These are phyloP conservation scores for Botrytis medusae DNA, from an alignment of 2,329 filamentous ascomycete species.

Conservation along the genomic window DNA sequence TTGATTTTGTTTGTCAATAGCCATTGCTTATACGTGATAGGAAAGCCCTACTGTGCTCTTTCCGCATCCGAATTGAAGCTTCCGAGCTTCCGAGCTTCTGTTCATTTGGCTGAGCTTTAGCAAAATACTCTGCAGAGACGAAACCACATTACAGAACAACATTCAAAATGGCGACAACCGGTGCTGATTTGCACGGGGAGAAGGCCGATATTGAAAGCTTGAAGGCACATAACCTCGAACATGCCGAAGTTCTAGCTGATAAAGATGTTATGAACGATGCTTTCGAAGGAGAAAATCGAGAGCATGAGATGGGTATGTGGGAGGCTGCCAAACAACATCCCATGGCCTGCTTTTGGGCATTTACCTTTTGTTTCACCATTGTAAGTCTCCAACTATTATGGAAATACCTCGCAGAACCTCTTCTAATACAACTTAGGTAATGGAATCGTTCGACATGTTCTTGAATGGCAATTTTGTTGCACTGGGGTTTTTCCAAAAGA, in stretches of 20 bases:
- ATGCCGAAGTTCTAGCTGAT: not conserved
- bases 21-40: not conserved
- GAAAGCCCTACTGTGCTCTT: not conserved
- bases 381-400: constrained; percentile 39
- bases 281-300: constrained; percentile 53
- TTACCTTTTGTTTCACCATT: constrained; percentile 56
- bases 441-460: constrained; percentile 65
- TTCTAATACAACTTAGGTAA: constrained; percentile 47
- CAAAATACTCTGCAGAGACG: not conserved
- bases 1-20: not conserved
- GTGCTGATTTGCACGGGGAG: not conserved
- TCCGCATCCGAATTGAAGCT: not conserved
- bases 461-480: constrained; percentile 60
- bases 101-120: not conserved
- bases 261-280: constrained; percentile 23
- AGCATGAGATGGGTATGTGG: constrained; percentile 51
- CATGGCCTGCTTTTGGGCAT: constrained; percentile 54
- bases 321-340: constrained; percentile 53
- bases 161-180: not conserved
- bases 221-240: not conserved
- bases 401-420: constrained; percentile 11
- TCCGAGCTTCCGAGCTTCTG: not conserved
- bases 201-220: not conserved
- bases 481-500: constrained; percentile 45
- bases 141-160: not conserved